These are phyloP conservation scores for Leucosporidium creatinivorum DNA, from an alignment of 768 basidiomycete genomes.

Conservation along the genomic window DNA sequence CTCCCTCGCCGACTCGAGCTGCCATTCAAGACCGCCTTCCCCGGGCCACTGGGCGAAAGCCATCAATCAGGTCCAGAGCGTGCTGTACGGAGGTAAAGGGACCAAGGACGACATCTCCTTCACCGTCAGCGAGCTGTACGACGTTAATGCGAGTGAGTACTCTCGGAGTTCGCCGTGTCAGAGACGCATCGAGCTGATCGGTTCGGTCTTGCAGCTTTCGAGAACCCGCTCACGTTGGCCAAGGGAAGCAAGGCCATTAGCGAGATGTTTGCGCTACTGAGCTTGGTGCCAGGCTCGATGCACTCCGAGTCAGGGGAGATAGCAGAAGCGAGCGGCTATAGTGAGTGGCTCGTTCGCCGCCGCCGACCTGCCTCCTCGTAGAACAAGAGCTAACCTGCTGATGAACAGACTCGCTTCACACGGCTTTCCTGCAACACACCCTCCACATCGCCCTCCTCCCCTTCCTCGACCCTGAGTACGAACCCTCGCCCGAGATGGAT, in stretches of 20 bases:
- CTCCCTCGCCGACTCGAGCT: no score
- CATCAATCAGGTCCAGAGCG: no score
- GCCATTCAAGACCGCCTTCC: no score
- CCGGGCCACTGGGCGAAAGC: no score
- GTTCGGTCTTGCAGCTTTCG: constrained; percentile 9
- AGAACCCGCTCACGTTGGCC: constrained; percentile 29
- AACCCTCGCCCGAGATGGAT: constrained; percentile 48
- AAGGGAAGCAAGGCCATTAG: constrained; percentile 12
- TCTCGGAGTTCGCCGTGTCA: no score
- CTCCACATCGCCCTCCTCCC: constrained; percentile 69
- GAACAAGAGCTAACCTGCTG: not conserved
- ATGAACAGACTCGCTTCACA: constrained; percentile 61
- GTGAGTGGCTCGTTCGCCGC: constrained; percentile 2
- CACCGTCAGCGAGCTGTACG: no score
- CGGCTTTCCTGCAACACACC: constrained; percentile 69
- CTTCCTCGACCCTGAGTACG: constrained; percentile 36
- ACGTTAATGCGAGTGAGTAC: no score
- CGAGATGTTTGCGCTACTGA: constrained; percentile 27
- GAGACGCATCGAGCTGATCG: not conserved
- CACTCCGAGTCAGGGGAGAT: constrained; percentile 31
- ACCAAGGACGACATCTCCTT: no score
- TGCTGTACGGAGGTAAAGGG: no score
- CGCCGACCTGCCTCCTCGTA: not conserved
- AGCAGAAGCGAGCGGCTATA: constrained; percentile 7
- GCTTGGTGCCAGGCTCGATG: constrained; percentile 19